Evolutionary conservation across 2,329 filamentous ascomycete species (phyloP).

Genomic region (Sclerotinia borealis): DNA sequence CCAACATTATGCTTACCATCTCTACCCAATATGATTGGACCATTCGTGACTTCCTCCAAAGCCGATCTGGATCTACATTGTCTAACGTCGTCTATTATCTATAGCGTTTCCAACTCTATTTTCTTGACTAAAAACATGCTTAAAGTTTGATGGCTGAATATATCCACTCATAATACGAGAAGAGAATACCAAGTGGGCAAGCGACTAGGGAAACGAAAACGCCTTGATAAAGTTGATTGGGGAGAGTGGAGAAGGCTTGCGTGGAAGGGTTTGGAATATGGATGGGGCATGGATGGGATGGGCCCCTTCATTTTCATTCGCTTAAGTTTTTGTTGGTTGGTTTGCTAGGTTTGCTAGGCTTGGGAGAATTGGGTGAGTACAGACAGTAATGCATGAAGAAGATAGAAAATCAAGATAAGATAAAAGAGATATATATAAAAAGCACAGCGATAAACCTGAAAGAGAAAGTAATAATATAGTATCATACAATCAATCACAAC

Average conservation of each 20-base stretch:
- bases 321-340: no score
- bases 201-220: neutral
- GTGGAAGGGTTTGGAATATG: conserved; percentile 5
- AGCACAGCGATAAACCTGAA: no score
- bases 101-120: no score
- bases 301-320: neutral
- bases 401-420: neutral
- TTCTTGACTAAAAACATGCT: conserved; percentile 1
- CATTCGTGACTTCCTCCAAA: neutral
- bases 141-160: neutral
- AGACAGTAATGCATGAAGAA: no score
- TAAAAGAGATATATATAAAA: no score
- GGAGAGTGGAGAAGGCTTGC: conserved; percentile 5
- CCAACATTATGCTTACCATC: no score
- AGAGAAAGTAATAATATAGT: no score
- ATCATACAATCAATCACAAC: no score
- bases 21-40: neutral
- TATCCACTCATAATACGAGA: neutral
- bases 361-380: no score
- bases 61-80: neutral
- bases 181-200: neutral
- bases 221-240: neutral
- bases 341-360: no score
- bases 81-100: no score
- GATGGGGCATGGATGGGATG: no score